Base-by-base conservation (phyloP, 2,329 filamentous ascomycete genomes). In the Sporothrix variecibatus region DNA sequence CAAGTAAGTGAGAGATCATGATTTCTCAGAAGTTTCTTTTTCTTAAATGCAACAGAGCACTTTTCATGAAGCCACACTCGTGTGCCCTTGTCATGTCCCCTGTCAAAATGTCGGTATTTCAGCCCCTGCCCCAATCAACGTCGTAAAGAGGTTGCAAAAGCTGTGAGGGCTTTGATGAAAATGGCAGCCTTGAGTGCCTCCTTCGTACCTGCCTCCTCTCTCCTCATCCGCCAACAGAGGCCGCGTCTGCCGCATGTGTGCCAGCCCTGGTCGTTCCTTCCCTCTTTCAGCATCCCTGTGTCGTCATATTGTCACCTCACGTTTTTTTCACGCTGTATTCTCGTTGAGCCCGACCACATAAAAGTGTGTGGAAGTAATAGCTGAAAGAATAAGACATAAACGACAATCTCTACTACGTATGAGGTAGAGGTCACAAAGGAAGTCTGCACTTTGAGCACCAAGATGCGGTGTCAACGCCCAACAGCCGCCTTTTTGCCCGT, bases 161-260 rank as follows among this genome's bases (percentile, higher is more conserved):
- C n/a, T 53, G 51, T n/a, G 9, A 53, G 23, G 15, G 43, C 43
- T 4, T 20, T 2, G 43, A 23, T 64, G 28, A 71, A 46, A 31
- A 6, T 60, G 68, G 68, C 20, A 71, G 51, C 46, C 67, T 34
- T 38, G 11, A 9, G 28, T 28, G 40, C 6, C 5, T 12, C 1
- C 23, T n/a, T 26, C 26, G 26, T 31, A n/a, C 40, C 12, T 71
- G 12, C 51, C 51, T 71, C 60, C 34, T 58, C 34, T 58, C 56
- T 56, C 56, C 60, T 28, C 23, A 17, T 62, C 71, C 31, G 17
- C 23, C 17, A 12, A 23, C 43, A 15, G 56, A 23, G 23, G 43
- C 58, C 58, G 58, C 46, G 43, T 56, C 71, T 65, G 58, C 58
- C 58, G 58, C 71, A 65, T 72, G 43, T 17, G 4, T 31, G 23